Conservation (phyloP, 164 flowering plant species). For the Macadamia tetraphylla region DNA sequence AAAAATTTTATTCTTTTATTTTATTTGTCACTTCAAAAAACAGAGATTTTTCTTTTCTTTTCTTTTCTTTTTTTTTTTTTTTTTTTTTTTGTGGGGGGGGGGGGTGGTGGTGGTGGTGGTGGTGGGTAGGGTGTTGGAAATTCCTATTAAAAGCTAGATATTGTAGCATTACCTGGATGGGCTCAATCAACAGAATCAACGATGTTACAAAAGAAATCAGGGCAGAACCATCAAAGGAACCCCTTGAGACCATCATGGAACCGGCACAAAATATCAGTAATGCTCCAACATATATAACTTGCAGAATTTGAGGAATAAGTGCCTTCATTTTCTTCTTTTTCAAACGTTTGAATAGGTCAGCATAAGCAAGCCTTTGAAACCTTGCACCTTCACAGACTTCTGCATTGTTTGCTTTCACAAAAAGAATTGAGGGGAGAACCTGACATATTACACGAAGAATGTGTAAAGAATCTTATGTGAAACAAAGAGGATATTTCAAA, state of each 20-base stretch:
- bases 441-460: conserved; percentile 18
- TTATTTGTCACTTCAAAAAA: too few species aligned
- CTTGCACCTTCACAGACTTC: conserved; percentile 61
- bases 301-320: conserved; percentile 74
- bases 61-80: too few species aligned
- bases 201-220: conserved; percentile 75
- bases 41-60: too few species aligned
- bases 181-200: conserved; percentile 68
- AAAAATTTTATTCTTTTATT: too few species aligned
- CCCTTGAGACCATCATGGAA: conserved; percentile 51
- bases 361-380: conserved; percentile 63
- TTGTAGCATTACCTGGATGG: conserved; percentile 59
- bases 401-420: conserved; percentile 84
- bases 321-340: conserved; percentile 86
- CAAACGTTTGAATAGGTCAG: conserved; percentile 44
- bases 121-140: too few species aligned
- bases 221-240: conserved; percentile 46
- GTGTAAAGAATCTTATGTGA: not conserved
- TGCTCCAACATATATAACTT: conserved; percentile 53
- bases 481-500: not conserved
- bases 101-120: too few species aligned
- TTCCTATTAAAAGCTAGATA: not conserved
- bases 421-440: conserved; percentile 82
- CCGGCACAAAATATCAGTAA: conserved; percentile 45
- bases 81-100: too few species aligned